Evolutionary conservation across 306 rosid genomes (phyloP), one percentile per base, ranked within the genome.

Genomic region (Geum urbanum): DNA sequence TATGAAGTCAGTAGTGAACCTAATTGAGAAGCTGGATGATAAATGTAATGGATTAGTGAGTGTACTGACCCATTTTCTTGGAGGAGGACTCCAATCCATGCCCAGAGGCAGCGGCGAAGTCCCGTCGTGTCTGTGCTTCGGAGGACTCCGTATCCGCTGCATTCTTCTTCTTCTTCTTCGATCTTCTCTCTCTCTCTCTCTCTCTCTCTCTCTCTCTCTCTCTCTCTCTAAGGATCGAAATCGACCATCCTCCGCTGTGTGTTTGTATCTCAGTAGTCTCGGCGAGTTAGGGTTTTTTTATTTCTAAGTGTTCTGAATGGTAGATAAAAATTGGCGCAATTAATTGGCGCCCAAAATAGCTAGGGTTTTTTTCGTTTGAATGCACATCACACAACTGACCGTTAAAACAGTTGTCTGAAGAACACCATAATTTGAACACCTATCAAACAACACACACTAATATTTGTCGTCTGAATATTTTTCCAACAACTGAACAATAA

Each of bases 21-120:
- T 19, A 13, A 54, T 54, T 54, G 10, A 7, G 22, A 7, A 60
- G 11, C 66, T 39, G 13, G 27, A 35, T 19, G 13, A 60, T 2
- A 32, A 32, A 32, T 32, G 37, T 32, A 32, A 32, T 32, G 37
- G 37, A 32, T 32, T 32, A 2, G 37, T 32, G 24, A 55, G 39
- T 22, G 39, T 2, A 22, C 55, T 45, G 57, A 92, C 98, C 96
- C 86, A 88, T 80, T 85, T 85, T 8, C 89, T 81, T 2, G 96
- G 98, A 1, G 92, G 88, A 67, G 91, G 96, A 74, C 96, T 88
- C 96, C 98, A 92, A 85, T 92, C 98, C 92, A 90, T 92, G 51
- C 96, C 98, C 49, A 90, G 96, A 19, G 96, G 96, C 84, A 92
- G 91, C 64, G 98, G 96, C 79, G 96, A 92, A 89, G 98, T 87